Evolutionary conservation across 2,329 filamentous ascomycete species (phyloP), one percentile per base, ranked within the genome.

Genomic region (Colletotrichum abscissum): DNA sequence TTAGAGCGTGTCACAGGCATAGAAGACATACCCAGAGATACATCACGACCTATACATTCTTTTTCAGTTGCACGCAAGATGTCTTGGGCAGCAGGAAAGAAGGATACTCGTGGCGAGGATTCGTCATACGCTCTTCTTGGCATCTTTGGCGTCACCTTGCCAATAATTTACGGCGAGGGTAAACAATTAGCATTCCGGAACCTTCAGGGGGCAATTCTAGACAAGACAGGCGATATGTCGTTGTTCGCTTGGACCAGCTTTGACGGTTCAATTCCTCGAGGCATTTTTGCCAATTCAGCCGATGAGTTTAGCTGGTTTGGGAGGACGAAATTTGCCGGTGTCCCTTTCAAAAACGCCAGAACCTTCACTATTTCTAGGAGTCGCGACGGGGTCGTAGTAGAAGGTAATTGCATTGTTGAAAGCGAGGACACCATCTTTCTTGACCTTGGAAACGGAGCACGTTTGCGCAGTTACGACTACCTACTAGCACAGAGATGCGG

Each of bases 91-190:
- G 67, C 35, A 4, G 30, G 33, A n/a, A 38, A 60, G 14, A 14
- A 19, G 8, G 16, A 30, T 3, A 19, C 19, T 5, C 19, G 19
- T 4, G 46, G 49, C 16, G 67, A 69, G 24, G 67, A 69, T 30
- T 12, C 26, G 6, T 30, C 54, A 22, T 69, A 69, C 16, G 19
- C 67, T 8, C 52, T 64, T 26, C 8, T 69, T 6, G 67, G 59
- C 2, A 24, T 69, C 6, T 69, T 69, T 16, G 52, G n/a, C 11
- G 52, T 69, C 9, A 28, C 22, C 54, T 58, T 69, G 49, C 67
- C 67, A 3, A 12, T 69, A 2, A 4, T 64, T 4, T 69, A 64
- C 9, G 67, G 67, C 12, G 67, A 69, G 38, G 67, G 67, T n/a
- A 28, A 16, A 4, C 19, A 8, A 5, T 11, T 2, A 1, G 59